These are phyloP conservation scores for Endocarpon pusillum DNA, from an alignment of 495 filamentous ascomycete genomes.

Conservation along the genomic window DNA sequence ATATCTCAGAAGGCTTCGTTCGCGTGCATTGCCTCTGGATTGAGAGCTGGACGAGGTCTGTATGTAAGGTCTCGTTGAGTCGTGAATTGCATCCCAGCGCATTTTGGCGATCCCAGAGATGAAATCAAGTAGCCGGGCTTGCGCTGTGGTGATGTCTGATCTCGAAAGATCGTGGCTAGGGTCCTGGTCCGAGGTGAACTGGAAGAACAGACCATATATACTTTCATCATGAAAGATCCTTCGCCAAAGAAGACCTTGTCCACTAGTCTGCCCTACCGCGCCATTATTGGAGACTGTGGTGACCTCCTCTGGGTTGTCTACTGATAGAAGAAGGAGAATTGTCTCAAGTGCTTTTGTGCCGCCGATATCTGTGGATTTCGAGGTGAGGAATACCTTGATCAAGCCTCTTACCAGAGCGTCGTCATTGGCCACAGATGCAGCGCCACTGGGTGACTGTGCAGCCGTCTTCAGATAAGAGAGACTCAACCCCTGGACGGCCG, in stretches of 20 bases:
- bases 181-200: conserved; percentile 33
- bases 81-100: conserved; percentile 43
- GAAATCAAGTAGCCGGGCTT: conserved; percentile 57
- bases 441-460: conserved; percentile 37
- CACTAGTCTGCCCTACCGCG: conserved; percentile 24
- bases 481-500: too few species aligned
- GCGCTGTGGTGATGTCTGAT: conserved; percentile 55
- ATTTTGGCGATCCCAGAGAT: conserved; percentile 47
- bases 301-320: conserved; percentile 44
- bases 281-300: conserved; percentile 23
- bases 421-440: conserved; percentile 50
- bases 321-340: conserved; percentile 51
- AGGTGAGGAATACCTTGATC: conserved; percentile 54
- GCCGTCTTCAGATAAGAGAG: conserved; percentile 61
- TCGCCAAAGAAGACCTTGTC: conserved; percentile 58
- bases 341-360: conserved; percentile 46
- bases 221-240: conserved; percentile 49
- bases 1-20: conserved; percentile 65
- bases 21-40: conserved; percentile 29
- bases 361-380: conserved; percentile 54
- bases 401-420: conserved; percentile 41
- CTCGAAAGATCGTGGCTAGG: conserved; percentile 29
- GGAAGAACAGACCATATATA: conserved; percentile 48
- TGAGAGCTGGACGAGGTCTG: too few species aligned
- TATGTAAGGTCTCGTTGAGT: conserved; percentile 40